Evolutionary conservation across 805 yeast genomes (phyloP), one percentile per base, ranked within the genome.

Genomic region (Starmerella geochares): DNA sequence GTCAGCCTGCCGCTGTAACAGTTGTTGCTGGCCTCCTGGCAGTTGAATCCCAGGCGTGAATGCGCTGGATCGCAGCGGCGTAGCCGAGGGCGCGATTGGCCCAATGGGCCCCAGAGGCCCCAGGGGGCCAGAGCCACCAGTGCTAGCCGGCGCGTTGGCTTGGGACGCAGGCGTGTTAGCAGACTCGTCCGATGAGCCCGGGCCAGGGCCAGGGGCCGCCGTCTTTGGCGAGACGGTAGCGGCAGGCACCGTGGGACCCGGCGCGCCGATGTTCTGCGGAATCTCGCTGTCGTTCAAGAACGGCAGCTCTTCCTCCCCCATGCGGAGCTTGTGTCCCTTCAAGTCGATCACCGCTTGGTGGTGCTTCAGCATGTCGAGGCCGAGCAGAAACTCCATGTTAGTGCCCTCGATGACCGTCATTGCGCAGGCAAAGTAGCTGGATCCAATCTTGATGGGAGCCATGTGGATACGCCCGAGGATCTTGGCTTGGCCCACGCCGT

Each of bases 321-420:
- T 77, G 2, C 75, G 71, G 48, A 92, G 71, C 9, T 73, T 74
- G 60, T 84, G 81, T 42, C 70, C 70, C 39, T 74, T 74, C 57
- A 92, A 71, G 64, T 92, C 95, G 46, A 92, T 78, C 33, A 72
- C 68, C 44, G 94, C 94, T 62, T 81, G 87, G 64, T 87, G 90
- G 56, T 95, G 79, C 65, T 82, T 80, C 60, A 92, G 72, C 95
- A 90, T 68, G 42, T 92, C 98, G 47, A 92, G 71, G 0, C 99
- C 99, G 28, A 92, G 72, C 36, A 92, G 68, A 56, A 88, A 71
- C 56, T 86, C 95, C 36, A 70, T 64, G 36, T 58, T 56, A 23
- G 62, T 59, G 8, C 68, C 70, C 53, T 90, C 94, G 46, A 90
- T 61, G 2, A 84, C 83, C 1, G 80, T 77, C 59, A 84, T 80